Conservation (phyloP, 1,284 basidiomycete genomes). For the Takashimella tepidaria region DNA sequence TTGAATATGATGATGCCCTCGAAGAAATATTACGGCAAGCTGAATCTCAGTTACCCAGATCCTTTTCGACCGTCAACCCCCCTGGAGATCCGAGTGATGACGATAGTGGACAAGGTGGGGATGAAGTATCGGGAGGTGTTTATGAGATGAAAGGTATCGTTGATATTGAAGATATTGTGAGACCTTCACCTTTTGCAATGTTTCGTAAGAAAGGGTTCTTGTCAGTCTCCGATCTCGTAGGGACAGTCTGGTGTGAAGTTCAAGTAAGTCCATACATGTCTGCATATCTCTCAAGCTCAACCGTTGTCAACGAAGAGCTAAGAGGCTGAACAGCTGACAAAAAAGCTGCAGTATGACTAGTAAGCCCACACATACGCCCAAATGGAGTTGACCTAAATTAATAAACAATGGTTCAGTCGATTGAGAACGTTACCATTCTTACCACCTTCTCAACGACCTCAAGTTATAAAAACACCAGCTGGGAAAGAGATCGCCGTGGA, state of each 20-base stretch:
- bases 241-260: constrained; percentile 53
- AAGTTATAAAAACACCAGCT: constrained; percentile 56
- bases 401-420: no score
- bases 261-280: constrained; percentile 57
- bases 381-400: not conserved
- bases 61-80: no score
- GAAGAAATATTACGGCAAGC: constrained; percentile 21
- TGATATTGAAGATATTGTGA: constrained; percentile 24
- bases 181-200: constrained; percentile 25
- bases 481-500: constrained; percentile 66
- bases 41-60: constrained; percentile 15
- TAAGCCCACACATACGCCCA: constrained; percentile 9
- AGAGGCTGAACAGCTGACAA: constrained; percentile 2
- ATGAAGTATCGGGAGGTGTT: not conserved
- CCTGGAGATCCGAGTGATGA: no score
- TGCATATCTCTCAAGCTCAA: constrained; percentile 59
- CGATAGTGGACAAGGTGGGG: no score
- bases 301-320: no score
- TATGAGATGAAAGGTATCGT: not conserved
- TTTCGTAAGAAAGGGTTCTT: constrained; percentile 40
- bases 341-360: constrained; percentile 40
- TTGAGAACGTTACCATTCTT: constrained; percentile 51
- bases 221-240: constrained; percentile 53
- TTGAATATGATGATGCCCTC: constrained; percentile 26
- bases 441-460: constrained; percentile 56